A percentile compares a stretch with the other conserved stretches of the same genome.
Evolutionary conservation across 163 green algal genomes (phyloP).

Genomic region (Chlorella variabilis): DNA sequence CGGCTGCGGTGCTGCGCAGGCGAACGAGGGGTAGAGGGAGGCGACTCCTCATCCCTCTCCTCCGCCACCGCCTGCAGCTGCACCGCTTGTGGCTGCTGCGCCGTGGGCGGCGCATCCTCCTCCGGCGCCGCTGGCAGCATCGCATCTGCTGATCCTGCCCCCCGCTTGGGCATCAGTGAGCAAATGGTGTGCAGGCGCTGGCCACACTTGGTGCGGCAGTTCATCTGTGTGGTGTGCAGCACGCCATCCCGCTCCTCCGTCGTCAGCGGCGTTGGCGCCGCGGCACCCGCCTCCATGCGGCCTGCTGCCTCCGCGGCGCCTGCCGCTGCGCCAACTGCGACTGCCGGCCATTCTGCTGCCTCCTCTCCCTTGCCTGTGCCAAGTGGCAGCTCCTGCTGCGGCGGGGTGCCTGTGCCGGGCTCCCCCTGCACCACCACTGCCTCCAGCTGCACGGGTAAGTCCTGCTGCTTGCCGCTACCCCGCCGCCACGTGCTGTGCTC

Average conservation of each 20-base stretch:
- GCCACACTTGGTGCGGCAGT: not conserved
- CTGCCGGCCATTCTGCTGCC: no score
- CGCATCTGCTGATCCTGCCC: not conserved
- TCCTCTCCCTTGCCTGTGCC: no score
- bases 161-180: not conserved
- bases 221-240: constrained; percentile 4
- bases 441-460: not conserved
- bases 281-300: not conserved
- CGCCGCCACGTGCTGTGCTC: no score
- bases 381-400: no score
- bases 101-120: not conserved
- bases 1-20: not conserved
- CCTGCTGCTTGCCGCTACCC: no score
- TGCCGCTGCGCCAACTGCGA: no score
- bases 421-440: not conserved
- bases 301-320: not conserved
- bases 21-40: not conserved
- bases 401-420: no score
- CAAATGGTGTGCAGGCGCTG: constrained; percentile 13
- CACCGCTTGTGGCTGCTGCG: not conserved
- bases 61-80: not conserved
- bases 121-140: not conserved
- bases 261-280: not conserved
- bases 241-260: constrained; percentile 16
- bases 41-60: not conserved